These are phyloP conservation scores for Zasmidium angulare DNA, from an alignment of 2,329 filamentous ascomycete genomes.

Conservation along the genomic window DNA sequence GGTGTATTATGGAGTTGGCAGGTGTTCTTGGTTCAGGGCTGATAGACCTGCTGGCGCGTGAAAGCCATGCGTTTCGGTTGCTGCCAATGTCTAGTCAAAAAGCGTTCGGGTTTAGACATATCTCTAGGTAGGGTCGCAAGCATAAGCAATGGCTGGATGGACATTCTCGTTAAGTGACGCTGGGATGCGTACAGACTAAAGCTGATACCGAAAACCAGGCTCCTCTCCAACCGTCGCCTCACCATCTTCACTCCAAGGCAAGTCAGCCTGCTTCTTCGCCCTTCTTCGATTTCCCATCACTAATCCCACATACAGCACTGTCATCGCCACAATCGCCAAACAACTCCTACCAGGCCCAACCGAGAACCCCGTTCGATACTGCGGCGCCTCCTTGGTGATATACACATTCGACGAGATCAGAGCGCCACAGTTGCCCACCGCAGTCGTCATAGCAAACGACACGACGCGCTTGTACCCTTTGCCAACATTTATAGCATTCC, in stretches of 20 bases:
- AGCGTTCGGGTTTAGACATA: too few species aligned
- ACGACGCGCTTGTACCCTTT: constrained; percentile 33
- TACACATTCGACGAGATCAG: constrained; percentile 14
- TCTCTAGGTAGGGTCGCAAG: too few species aligned
- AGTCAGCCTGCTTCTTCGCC: not conserved
- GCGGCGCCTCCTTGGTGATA: constrained; percentile 9
- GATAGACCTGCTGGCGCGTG: too few species aligned
- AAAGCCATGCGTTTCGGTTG: too few species aligned
- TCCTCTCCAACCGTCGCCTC: not conserved
- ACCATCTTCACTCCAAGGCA: not conserved
- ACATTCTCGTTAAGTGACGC: too few species aligned
- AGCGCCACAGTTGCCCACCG: constrained; percentile 17
- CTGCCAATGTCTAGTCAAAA: too few species aligned
- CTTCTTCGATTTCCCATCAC: constrained; percentile 4
- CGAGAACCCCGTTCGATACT: constrained; percentile 19
- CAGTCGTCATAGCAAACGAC: constrained; percentile 19
- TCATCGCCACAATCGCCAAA: constrained; percentile 19
- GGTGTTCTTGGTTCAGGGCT: not conserved
- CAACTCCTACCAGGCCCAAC: constrained; percentile 23
- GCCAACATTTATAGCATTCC: constrained; percentile 43
- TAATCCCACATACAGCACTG: constrained; percentile 18
- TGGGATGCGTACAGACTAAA: too few species aligned
- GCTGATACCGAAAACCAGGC: too few species aligned
- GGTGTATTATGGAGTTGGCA: not conserved
- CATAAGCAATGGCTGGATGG: too few species aligned